These are phyloP conservation scores for Thalassiosira exigua DNA, from an alignment of 352 stramenopile genomes.

Conservation along the genomic window DNA sequence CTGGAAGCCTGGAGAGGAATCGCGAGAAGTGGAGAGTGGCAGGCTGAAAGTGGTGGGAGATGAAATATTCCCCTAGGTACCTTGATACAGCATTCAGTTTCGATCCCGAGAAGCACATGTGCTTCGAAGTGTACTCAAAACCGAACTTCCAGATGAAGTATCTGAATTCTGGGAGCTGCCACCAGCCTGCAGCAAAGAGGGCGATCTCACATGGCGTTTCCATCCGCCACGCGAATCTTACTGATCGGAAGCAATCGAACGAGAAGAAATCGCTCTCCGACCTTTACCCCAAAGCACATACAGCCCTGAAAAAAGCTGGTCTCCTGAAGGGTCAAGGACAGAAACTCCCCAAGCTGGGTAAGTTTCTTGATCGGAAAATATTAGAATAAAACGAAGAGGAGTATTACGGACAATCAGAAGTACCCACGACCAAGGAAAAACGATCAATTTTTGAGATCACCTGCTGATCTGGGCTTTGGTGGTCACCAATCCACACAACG, in stretches of 20 bases:
- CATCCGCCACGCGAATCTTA: neutral
- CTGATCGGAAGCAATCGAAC: neutral
- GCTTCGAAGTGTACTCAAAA: slow-evolving; percentile 4
- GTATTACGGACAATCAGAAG: neutral
- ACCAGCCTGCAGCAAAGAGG: neutral
- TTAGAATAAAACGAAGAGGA: neutral
- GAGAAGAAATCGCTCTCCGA: slow-evolving; percentile 1
- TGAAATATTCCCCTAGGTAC: neutral
- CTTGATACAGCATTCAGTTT: slow-evolving; percentile 13
- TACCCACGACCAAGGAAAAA: neutral
- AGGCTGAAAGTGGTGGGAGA: slow-evolving; percentile 1
- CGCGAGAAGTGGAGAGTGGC: too few species aligned
- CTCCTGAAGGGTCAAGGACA: neutral
- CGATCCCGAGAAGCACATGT: slow-evolving; percentile 6
- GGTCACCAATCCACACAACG: neutral
- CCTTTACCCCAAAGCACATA: neutral
- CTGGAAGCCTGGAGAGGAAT: too few species aligned
- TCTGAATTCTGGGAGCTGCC: neutral
- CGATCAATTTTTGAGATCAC: neutral
- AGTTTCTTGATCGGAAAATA: neutral
- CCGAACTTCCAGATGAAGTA: slow-evolving; percentile 12
- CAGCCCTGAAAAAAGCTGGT: neutral
- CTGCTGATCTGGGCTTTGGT: neutral
- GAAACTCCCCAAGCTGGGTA: neutral
- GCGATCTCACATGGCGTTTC: slow-evolving; percentile 1